Percentiles rank a stretch among this genome's conserved stretches.
phyloP scores from a whole-genome alignment of 208 protist species.

The Endotrypanum monterogeii region DNA sequence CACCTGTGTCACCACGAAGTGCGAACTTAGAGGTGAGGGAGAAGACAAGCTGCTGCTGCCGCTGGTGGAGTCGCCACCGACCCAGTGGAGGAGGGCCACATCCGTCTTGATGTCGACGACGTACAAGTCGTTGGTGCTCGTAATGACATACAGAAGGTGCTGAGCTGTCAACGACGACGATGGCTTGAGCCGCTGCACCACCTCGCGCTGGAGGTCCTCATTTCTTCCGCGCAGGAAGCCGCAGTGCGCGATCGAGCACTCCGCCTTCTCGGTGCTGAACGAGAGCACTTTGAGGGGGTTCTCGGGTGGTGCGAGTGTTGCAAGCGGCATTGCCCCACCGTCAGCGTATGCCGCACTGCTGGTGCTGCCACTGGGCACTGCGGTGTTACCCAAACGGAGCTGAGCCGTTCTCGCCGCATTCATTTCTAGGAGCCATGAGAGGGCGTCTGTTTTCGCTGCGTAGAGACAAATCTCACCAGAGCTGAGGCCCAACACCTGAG shows the following conservation, averaged over 20 bases:
- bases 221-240: slow-evolving; percentile 35
- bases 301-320: slow-evolving; percentile 11
- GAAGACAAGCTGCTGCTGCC: slow-evolving; percentile 11
- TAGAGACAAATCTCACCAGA: slow-evolving; percentile 39
- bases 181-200: slow-evolving; percentile 19
- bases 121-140: slow-evolving; percentile 29
- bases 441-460: slow-evolving; percentile 27
- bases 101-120: slow-evolving; percentile 33
- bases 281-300: slow-evolving; percentile 31
- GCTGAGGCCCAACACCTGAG: slow-evolving; percentile 30
- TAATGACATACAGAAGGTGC: slow-evolving; percentile 35
- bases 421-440: slow-evolving; percentile 35
- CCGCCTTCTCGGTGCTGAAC: slow-evolving; percentile 10
- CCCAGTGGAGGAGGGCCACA: slow-evolving; percentile 26
- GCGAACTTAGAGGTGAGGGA: slow-evolving; percentile 17
- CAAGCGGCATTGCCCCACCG: not conserved
- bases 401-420: slow-evolving; percentile 20
- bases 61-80: slow-evolving; percentile 4
- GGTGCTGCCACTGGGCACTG: not conserved
- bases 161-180: slow-evolving; percentile 10
- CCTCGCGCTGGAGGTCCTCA: slow-evolving; percentile 34
- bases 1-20: slow-evolving; percentile 30
- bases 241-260: slow-evolving; percentile 33
- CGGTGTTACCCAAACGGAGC: slow-evolving; percentile 6
- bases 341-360: not conserved